Evolutionary conservation across 768 basidiomycete species (phyloP).

Genomic region (Boletus huronensis): DNA sequence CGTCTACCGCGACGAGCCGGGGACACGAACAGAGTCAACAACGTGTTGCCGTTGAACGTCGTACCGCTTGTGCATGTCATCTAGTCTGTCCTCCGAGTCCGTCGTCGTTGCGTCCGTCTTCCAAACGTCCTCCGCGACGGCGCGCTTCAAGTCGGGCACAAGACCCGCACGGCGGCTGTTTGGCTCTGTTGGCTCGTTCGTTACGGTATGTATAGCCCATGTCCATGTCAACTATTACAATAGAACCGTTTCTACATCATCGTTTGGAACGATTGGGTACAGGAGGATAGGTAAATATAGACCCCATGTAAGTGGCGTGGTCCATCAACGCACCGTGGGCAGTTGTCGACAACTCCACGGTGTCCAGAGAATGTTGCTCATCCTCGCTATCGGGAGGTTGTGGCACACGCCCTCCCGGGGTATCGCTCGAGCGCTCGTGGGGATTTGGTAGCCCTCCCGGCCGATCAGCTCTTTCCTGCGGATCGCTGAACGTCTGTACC

Average conservation of each 20-base stretch:
- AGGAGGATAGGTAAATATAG: slow-evolving; percentile 15
- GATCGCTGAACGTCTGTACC: neutral
- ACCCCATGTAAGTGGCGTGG: slow-evolving; percentile 25
- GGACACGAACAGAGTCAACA: slow-evolving; percentile 54
- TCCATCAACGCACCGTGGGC: slow-evolving; percentile 31
- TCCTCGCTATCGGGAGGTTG: slow-evolving; percentile 14
- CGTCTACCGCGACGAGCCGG: slow-evolving; percentile 3
- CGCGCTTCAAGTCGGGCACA: slow-evolving; percentile 1
- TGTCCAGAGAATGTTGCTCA: slow-evolving; percentile 13
- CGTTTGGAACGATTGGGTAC: slow-evolving; percentile 2
- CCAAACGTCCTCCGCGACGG: neutral
- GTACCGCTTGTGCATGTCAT: slow-evolving; percentile 58
- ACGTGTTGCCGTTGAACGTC: slow-evolving; percentile 70
- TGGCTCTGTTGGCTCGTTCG: slow-evolving; percentile 25
- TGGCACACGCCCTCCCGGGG: neutral
- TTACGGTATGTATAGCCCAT: neutral
- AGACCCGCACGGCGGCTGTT: slow-evolving; percentile 17
- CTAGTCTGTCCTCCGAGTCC: slow-evolving; percentile 21
- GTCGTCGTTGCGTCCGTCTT: slow-evolving; percentile 14
- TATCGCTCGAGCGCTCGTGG: neutral
- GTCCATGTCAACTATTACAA: neutral
- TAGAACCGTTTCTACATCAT: slow-evolving; percentile 7
- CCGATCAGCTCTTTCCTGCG: neutral
- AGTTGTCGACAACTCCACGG: slow-evolving; percentile 24
- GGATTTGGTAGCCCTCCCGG: slow-evolving; percentile 2